These are phyloP conservation scores for Durusdinium trenchii DNA, from an alignment of 73 alveolate species.

Conservation along the genomic window DNA sequence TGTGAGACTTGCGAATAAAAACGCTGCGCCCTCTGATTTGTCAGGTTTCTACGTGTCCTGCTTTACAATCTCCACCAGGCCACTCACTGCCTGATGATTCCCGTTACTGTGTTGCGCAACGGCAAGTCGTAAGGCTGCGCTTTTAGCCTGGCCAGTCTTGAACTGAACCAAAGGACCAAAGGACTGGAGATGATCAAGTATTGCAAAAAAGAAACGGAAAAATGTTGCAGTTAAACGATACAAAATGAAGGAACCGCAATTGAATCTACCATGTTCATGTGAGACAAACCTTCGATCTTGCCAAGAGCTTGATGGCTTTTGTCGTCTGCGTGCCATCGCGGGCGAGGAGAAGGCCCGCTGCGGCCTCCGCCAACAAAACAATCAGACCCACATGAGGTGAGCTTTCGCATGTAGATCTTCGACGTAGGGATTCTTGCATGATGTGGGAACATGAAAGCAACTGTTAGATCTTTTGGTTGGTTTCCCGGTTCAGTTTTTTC, in stretches of 20 bases:
- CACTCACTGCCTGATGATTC: not conserved
- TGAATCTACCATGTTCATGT: not conserved
- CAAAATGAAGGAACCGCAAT: no score
- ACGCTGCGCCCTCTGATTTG: no score
- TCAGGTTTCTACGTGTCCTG: no score
- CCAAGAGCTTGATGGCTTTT: conserved; percentile 40
- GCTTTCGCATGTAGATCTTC: not conserved
- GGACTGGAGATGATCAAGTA: not conserved
- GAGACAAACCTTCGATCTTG: not conserved
- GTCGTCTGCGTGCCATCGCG: conserved; percentile 19
- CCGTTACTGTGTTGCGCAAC: conserved; percentile 48
- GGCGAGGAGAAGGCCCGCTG: conserved; percentile 23
- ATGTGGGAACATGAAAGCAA: not conserved
- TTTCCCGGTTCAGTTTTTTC: no score
- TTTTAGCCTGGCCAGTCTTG: not conserved
- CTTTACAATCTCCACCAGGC: conserved; percentile 7
- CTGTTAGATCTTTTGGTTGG: not conserved
- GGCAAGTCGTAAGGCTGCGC: conserved; percentile 29
- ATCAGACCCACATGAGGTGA: not conserved
- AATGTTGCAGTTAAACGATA: not conserved
- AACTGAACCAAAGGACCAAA: not conserved
- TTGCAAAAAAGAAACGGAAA: not conserved
- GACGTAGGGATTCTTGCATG: not conserved
- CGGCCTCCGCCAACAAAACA: not conserved
- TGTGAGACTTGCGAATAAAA: not conserved